A percentile compares a stretch with the other conserved stretches of the same genome.
Conservation (phyloP, 768 basidiomycete genomes). For the Pleurotus djamor region DNA sequence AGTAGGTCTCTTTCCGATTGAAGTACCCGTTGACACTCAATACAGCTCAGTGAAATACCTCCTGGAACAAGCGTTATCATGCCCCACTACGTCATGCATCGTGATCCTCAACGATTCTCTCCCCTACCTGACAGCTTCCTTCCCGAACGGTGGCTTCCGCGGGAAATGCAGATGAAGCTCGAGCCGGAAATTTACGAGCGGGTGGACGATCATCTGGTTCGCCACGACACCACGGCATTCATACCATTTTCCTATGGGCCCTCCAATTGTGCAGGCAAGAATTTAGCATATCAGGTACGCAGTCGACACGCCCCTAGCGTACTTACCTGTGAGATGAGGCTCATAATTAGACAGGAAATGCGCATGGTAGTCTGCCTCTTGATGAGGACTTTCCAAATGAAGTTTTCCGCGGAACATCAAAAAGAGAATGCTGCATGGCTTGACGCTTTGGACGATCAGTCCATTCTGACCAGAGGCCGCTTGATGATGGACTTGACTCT, state of each 20-base stretch:
- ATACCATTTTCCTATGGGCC: constrained; percentile 45
- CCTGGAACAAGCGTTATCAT: constrained; percentile 37
- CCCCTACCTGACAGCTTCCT: constrained; percentile 32
- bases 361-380: constrained; percentile 32
- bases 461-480: constrained; percentile 30
- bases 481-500: constrained; percentile 27
- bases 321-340: too few relatives aligned
- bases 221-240: constrained; percentile 33
- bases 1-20: constrained; percentile 24
- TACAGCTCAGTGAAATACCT: constrained; percentile 31
- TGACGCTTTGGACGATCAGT: constrained; percentile 31
- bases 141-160: constrained; percentile 40
- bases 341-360: constrained; percentile 24
- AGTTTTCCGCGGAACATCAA: constrained; percentile 14
- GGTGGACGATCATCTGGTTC: constrained; percentile 8
- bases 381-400: constrained; percentile 37
- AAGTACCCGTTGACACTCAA: neutral
- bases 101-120: constrained; percentile 42
- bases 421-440: constrained; percentile 28
- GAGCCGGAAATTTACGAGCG: constrained; percentile 27
- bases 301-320: too few relatives aligned
- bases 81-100: constrained; percentile 39
- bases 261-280: constrained; percentile 40
- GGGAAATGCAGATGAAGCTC: constrained; percentile 15
- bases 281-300: constrained; percentile 30